phyloP scores from a whole-genome alignment of 345 rosid species.

The Acer negundo region DNA sequence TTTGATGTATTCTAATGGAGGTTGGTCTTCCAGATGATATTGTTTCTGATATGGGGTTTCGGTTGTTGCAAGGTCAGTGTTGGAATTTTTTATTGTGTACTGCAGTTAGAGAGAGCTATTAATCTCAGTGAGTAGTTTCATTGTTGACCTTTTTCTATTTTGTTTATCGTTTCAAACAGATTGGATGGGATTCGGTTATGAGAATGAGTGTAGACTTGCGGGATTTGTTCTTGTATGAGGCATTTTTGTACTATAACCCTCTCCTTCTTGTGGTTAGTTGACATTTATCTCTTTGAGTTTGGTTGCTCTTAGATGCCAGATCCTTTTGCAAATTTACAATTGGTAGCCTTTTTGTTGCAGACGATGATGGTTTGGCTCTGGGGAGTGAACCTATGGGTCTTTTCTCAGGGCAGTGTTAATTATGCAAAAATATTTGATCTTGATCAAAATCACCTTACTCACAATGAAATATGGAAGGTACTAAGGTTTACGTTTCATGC shows the following conservation, averaged over 20 bases:
- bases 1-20: background rate
- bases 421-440: slow-evolving; percentile 75
- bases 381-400: slow-evolving; percentile 91
- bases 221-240: slow-evolving; percentile 85
- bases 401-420: slow-evolving; percentile 74
- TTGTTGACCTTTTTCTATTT: background rate
- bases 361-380: slow-evolving; percentile 97
- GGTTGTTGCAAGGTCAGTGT: slow-evolving; percentile 83
- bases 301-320: slow-evolving; percentile 13
- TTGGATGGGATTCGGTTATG: slow-evolving; percentile 98
- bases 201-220: slow-evolving; percentile 85
- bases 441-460: slow-evolving; percentile 85
- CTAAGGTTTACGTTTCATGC: background rate
- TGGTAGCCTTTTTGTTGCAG: slow-evolving; percentile 36
- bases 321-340: background rate
- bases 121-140: background rate
- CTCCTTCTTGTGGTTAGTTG: slow-evolving; percentile 89
- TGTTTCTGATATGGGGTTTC: slow-evolving; percentile 86
- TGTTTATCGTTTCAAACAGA: slow-evolving; percentile 32
- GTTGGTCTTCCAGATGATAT: slow-evolving; percentile 54
- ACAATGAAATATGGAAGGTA: slow-evolving; percentile 96
- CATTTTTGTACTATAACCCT: slow-evolving; percentile 92
- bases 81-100: background rate
- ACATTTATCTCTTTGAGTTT: background rate
- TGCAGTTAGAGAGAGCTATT: background rate